These are phyloP conservation scores for Tetrapisispora arboricola DNA, from an alignment of 805 yeast species.

Conservation along the genomic window DNA sequence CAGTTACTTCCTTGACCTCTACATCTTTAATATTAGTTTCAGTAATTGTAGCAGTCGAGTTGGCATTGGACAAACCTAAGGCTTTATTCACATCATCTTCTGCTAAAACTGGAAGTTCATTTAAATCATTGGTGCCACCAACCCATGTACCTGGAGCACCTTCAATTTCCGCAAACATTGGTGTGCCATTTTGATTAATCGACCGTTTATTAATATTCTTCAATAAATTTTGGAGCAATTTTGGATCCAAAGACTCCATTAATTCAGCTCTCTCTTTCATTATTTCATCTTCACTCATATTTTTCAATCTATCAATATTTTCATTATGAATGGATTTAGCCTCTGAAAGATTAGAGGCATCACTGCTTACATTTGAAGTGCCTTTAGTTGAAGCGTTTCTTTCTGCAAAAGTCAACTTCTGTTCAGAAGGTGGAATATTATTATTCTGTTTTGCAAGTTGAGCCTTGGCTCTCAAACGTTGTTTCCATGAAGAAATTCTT, in stretches of 20 bases:
- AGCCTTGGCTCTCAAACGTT: slow-evolving; percentile 22
- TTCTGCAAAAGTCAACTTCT: background rate
- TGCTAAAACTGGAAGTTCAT: slow-evolving; percentile 17
- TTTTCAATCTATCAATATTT: slow-evolving; percentile 49
- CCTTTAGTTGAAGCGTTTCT: background rate
- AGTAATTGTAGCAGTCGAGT: no score
- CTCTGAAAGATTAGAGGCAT: slow-evolving; percentile 33
- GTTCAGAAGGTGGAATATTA: background rate
- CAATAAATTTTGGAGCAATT: slow-evolving; percentile 47
- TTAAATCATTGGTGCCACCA: slow-evolving; percentile 21
- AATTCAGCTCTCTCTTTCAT: slow-evolving; percentile 56
- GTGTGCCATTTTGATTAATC: slow-evolving; percentile 30
- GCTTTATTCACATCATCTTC: slow-evolving; percentile 25
- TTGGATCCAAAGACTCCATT: slow-evolving; percentile 57
- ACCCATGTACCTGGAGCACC: slow-evolving; percentile 31
- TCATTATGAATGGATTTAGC: slow-evolving; percentile 70
- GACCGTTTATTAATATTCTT: slow-evolving; percentile 43
- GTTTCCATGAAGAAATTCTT: slow-evolving; percentile 43
- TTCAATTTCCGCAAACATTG: slow-evolving; percentile 28
- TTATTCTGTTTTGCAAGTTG: background rate
- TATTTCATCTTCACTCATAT: slow-evolving; percentile 59
- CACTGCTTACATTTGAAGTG: background rate
- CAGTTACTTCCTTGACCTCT: background rate
- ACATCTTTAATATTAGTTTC: background rate
- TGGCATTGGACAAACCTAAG: no score